Conservation (phyloP, 2,329 filamentous ascomycete species). For the Fusarium virguliforme region DNA sequence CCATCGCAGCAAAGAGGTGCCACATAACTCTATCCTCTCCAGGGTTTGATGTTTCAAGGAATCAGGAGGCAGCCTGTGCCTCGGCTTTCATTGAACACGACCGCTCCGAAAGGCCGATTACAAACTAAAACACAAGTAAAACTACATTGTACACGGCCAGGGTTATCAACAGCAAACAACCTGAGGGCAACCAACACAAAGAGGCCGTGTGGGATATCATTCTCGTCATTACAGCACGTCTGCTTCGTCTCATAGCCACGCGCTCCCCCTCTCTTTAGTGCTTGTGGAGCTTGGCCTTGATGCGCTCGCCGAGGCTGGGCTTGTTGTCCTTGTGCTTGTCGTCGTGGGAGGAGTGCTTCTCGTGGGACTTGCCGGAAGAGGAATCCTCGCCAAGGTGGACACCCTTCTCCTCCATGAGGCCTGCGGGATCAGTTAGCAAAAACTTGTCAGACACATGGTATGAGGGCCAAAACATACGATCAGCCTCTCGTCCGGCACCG, state of each 20-base stretch:
- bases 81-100: constrained; percentile 15
- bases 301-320: constrained; percentile 72
- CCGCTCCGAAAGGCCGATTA: neutral
- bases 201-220: constrained; percentile 38
- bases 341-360: constrained; percentile 38
- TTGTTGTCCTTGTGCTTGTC: constrained; percentile 61
- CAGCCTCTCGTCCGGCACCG: constrained; percentile 77
- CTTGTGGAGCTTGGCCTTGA: constrained; percentile 79
- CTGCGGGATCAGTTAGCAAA: constrained; percentile 42
- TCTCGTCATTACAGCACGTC: constrained; percentile 30
- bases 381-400: constrained; percentile 41
- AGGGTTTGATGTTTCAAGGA: neutral
- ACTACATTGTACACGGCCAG: constrained; percentile 9
- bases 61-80: constrained; percentile 5
- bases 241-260: neutral
- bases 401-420: constrained; percentile 57
- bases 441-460: neutral
- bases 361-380: constrained; percentile 21
- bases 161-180: constrained; percentile 7
- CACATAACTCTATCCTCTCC: neutral
- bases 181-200: constrained; percentile 10
- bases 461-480: constrained; percentile 65
- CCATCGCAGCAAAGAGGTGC: neutral
- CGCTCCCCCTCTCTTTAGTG: constrained; percentile 52
- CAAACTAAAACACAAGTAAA: constrained; percentile 5